Evolutionary conservation across 192 early-diverging fungal genomes (phyloP), one percentile per base, ranked within the genome.

Genomic region (Podila epicladia): DNA sequence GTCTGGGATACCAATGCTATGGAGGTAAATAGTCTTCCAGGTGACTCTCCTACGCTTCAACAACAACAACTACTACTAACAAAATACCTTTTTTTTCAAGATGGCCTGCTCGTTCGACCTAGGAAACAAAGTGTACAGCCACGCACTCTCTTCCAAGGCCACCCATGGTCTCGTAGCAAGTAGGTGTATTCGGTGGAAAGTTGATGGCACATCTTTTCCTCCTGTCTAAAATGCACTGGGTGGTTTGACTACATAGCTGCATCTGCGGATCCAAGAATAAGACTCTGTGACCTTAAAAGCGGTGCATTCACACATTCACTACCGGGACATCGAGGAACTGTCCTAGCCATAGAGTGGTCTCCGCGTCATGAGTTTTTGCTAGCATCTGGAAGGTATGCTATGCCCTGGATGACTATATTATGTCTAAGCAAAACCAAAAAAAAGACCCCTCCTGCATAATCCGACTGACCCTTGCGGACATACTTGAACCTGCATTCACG

Each of bases 1-100:
- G 88, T 94, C 19, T 97, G 94, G 95, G 95, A 98, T 58, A 91
- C 95, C 4, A 87, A 87, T 65, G 59, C 83, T 13, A 88, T 98
- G 91, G 69, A 88, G 66, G 92, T 91, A 84, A 31, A 12, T n/a
- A 12, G 15, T 53, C 13, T 2, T 3, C 57, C 9, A 31, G n/a
- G 19, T 38, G 24, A 45, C 15, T 15, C 15, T 15, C 41, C 41
- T 45, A 45, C 41, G 41, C 1, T 17, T 17, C 41, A 45, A 15
- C 13, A 45, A 45, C 9, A 9, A 11, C 38, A 45, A 45, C 41
- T 17, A 45, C 41, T 17, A 45, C 41, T 45, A 45, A 45, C 41
- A 45, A 45, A 17, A 17, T 11, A 8, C 41, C 41, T 45, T 45
- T 11, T n/a, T 38, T 11, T n/a, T 38, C 53, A n/a, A 78, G 86